Evolutionary conservation across 768 basidiomycete genomes (phyloP).

Genomic region (Trametes elegans): DNA sequence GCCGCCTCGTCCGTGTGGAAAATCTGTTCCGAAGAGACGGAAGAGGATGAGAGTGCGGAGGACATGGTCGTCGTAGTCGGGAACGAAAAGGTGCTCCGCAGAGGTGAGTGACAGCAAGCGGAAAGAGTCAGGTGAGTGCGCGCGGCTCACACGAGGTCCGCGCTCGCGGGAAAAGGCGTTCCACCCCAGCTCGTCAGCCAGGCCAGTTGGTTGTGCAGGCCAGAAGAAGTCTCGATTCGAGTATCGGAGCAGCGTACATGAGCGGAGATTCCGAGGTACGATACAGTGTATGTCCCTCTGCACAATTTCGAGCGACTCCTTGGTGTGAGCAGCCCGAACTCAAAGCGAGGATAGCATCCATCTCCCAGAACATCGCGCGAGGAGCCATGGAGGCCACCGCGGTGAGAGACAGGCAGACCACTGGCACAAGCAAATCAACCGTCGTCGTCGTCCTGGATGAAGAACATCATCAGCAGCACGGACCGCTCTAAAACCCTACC

Average conservation of each 20-base stretch:
- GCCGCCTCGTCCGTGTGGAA: slow-evolving; percentile 21
- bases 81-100: neutral
- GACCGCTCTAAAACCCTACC: neutral
- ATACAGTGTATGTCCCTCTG: slow-evolving; percentile 51
- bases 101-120: neutral
- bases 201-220: neutral
- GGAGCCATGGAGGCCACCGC: slow-evolving; percentile 57
- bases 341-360: slow-evolving; percentile 56
- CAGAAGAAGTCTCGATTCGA: neutral
- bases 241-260: slow-evolving; percentile 10
- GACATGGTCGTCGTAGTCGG: slow-evolving; percentile 3
- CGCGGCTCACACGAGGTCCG: slow-evolving; percentile 13
- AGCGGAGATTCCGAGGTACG: slow-evolving; percentile 18
- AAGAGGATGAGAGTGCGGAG: neutral
- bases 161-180: slow-evolving; percentile 1
- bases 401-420: slow-evolving; percentile 73
- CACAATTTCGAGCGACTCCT: slow-evolving; percentile 81
- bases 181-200: neutral
- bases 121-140: slow-evolving; percentile 11
- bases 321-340: slow-evolving; percentile 62
- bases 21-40: neutral
- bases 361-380: slow-evolving; percentile 62
- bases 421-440: slow-evolving; percentile 42
- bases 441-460: slow-evolving; percentile 77
- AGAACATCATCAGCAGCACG: slow-evolving; percentile 1